phyloP scores from a whole-genome alignment of 345 rosid species.

The Lenwebbia sp. region DNA sequence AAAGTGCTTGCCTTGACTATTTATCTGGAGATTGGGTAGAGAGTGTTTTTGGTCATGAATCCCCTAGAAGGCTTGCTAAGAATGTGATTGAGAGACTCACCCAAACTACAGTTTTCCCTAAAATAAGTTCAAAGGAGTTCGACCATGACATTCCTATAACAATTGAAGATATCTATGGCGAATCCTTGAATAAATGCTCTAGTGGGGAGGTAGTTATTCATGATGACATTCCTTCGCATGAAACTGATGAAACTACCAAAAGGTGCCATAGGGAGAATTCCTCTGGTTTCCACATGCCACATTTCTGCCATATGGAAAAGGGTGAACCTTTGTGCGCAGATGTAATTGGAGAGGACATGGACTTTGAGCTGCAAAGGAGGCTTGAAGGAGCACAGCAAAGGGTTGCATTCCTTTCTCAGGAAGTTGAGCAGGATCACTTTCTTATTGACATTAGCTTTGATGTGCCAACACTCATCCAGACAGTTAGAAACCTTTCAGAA shows the following conservation, averaged over 20 bases:
- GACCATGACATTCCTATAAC: slow-evolving; percentile 55
- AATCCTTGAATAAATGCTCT: slow-evolving; percentile 31
- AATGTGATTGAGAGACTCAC: slow-evolving; percentile 83
- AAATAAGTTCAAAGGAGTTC: slow-evolving; percentile 32
- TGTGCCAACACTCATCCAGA: slow-evolving; percentile 49
- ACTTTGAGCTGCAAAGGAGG: slow-evolving; percentile 46
- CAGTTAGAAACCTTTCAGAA: slow-evolving; percentile 42
- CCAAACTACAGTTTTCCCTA: slow-evolving; percentile 34
- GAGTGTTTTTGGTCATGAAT: slow-evolving; percentile 54
- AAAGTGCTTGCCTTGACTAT: slow-evolving; percentile 31
- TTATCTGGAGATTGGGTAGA: slow-evolving; percentile 55
- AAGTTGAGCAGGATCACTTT: slow-evolving; percentile 51
- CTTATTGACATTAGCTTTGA: slow-evolving; percentile 46
- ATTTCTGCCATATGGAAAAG: slow-evolving; percentile 12
- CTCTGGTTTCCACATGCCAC: slow-evolving; percentile 19
- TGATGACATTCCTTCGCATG: slow-evolving; percentile 29
- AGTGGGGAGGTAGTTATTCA: slow-evolving; percentile 33
- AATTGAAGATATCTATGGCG: slow-evolving; percentile 63
- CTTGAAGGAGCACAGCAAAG: slow-evolving; percentile 70
- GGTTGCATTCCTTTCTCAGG: slow-evolving; percentile 53
- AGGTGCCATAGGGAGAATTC: slow-evolving; percentile 18
- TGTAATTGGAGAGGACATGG: slow-evolving; percentile 32
- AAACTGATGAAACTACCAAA: slow-evolving; percentile 26
- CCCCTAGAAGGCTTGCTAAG: slow-evolving; percentile 77
- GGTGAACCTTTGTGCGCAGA: slow-evolving; percentile 15